Evolutionary conservation across 2,329 filamentous ascomycete genomes (phyloP).

Genomic region (Coniochaeta hoffmannii): DNA sequence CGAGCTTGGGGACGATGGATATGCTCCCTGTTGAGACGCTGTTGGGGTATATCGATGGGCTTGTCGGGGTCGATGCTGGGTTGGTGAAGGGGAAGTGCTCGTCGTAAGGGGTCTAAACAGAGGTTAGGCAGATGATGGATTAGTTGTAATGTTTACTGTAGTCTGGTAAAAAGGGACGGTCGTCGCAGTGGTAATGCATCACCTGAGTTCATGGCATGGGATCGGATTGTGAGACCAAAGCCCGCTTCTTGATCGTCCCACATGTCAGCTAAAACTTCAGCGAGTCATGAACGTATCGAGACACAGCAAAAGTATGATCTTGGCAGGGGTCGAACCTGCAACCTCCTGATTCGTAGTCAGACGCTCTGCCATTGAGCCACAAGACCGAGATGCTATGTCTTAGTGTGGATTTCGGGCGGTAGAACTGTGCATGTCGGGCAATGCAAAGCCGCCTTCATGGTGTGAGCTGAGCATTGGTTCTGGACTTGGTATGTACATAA

Average conservation of each 20-base stretch:
- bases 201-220: too few species aligned
- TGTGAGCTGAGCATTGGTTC: not conserved
- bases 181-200: too few species aligned
- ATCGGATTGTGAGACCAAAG: too few species aligned
- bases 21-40: conserved; percentile 62
- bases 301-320: conserved; percentile 4
- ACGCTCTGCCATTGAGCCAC: conserved; percentile 34
- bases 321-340: conserved; percentile 13
- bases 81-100: conserved; percentile 27
- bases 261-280: too few species aligned
- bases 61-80: conserved; percentile 50
- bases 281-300: not conserved
- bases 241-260: too few species aligned
- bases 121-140: not conserved
- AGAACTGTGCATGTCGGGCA: not conserved
- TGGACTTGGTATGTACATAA: too few species aligned
- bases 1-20: conserved; percentile 58
- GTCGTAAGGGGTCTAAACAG: too few species aligned
- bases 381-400: not conserved
- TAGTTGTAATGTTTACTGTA: not conserved
- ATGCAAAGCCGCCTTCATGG: not conserved
- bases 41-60: conserved; percentile 62
- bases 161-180: too few species aligned
- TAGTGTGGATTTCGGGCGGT: not conserved
- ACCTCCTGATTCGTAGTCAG: conserved; percentile 29